Conservation (phyloP, 2,329 filamentous ascomycete species). For the Diaporthe vexans region DNA sequence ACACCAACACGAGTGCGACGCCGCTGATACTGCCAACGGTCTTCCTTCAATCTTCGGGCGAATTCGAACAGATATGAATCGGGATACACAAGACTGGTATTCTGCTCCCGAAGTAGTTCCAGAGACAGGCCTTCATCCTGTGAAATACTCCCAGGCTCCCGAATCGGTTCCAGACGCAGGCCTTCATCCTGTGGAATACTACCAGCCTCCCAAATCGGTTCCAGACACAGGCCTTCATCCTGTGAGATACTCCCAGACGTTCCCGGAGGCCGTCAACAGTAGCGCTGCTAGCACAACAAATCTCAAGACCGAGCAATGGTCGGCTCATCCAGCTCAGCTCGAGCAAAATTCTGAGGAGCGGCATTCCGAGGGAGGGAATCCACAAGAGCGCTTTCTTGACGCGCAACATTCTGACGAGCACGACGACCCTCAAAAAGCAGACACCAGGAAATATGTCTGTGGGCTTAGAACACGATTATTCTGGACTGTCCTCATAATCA, state of each 20-base stretch:
- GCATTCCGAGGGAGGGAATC: neutral
- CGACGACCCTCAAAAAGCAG: neutral
- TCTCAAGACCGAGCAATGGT: neutral
- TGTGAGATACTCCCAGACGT: too few relatives aligned
- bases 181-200: neutral
- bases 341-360: neutral
- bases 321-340: neutral
- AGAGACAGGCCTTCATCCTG: too few relatives aligned
- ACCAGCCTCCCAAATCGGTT: neutral
- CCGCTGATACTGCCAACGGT: too few relatives aligned
- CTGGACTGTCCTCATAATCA: neutral
- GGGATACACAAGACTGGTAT: neutral
- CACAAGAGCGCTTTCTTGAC: neutral
- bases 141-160: neutral
- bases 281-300: neutral
- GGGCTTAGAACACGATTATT: neutral
- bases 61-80: neutral
- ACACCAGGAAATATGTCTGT: neutral
- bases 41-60: neutral
- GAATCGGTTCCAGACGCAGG: neutral
- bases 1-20: neutral
- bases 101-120: neutral
- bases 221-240: too few relatives aligned
- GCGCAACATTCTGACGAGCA: neutral
- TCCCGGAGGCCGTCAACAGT: neutral